Conservation (phyloP, 2,329 filamentous ascomycete species). For the Aspergillus amoenus region DNA sequence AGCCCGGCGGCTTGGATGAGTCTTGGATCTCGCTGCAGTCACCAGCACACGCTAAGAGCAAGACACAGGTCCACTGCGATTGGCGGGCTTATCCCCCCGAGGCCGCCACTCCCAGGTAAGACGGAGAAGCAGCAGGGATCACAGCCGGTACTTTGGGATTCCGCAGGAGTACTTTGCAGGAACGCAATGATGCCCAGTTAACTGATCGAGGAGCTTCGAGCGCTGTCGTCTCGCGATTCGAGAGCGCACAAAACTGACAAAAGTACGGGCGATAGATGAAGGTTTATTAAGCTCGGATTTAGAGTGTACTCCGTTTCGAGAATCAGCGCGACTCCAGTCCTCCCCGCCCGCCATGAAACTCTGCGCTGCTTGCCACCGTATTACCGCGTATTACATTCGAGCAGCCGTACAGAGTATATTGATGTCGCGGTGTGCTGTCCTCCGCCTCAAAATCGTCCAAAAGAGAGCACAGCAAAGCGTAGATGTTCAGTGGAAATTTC, state of each 20-base stretch:
- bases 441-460: not conserved
- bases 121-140: not conserved
- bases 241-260: not conserved
- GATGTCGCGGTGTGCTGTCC: not conserved
- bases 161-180: too few species aligned
- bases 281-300: conserved; percentile 3
- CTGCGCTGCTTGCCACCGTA: conserved; percentile 6
- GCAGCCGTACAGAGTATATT: not conserved
- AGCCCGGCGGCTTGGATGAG: too few species aligned
- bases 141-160: not conserved
- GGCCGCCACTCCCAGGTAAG: not conserved
- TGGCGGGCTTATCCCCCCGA: not conserved
- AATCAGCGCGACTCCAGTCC: not conserved
- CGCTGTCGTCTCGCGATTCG: too few species aligned
- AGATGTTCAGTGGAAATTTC: not conserved
- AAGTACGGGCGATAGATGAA: not conserved
- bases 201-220: too few species aligned
- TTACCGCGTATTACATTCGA: not conserved
- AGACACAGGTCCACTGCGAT: not conserved
- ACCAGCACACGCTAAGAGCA: not conserved
- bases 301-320: not conserved
- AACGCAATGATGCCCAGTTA: too few species aligned
- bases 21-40: not conserved
- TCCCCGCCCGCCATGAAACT: conserved; percentile 5
- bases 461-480: not conserved